A percentile compares a stretch with the other conserved stretches of the same genome.
Conservation (phyloP, 305 asterid species). For the Caryopteris hybrid region DNA sequence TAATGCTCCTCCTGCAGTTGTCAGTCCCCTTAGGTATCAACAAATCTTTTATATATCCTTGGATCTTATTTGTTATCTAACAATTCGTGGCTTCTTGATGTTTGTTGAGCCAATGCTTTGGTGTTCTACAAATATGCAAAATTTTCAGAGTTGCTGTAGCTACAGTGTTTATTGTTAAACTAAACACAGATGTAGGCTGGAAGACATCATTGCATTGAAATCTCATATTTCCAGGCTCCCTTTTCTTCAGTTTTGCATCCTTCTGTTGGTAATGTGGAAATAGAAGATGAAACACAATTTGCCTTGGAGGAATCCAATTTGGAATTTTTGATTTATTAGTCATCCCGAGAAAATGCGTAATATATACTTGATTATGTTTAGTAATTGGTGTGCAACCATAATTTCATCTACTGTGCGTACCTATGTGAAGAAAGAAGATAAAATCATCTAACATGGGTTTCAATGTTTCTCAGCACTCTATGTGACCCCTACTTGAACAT, state of each 20-base stretch:
- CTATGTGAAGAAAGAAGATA: not conserved
- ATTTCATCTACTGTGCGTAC: not conserved
- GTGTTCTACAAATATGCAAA: not conserved
- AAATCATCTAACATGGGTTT: constrained; percentile 11
- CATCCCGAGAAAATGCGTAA: too few species aligned
- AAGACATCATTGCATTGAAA: not conserved
- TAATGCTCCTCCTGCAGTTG: constrained; percentile 78
- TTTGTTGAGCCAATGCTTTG: not conserved
- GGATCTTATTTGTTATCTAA: not conserved
- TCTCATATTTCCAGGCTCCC: not conserved
- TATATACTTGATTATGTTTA: too few species aligned
- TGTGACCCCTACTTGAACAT: constrained; percentile 96
- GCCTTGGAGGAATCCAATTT: too few species aligned
- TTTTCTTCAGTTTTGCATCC: not conserved
- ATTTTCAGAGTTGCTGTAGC: not conserved
- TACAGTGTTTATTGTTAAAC: too few species aligned
- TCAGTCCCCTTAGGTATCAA: constrained; percentile 78
- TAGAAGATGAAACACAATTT: not conserved
- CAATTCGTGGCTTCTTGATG: not conserved
- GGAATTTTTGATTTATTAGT: too few species aligned
- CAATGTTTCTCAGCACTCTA: constrained; percentile 63
- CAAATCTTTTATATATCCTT: not conserved
- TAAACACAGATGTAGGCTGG: not conserved
- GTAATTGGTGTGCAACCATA: not conserved
- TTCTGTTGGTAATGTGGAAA: not conserved